phyloP scores from a whole-genome alignment of 495 filamentous ascomycete species.

The Tetracladium marchalianum region DNA sequence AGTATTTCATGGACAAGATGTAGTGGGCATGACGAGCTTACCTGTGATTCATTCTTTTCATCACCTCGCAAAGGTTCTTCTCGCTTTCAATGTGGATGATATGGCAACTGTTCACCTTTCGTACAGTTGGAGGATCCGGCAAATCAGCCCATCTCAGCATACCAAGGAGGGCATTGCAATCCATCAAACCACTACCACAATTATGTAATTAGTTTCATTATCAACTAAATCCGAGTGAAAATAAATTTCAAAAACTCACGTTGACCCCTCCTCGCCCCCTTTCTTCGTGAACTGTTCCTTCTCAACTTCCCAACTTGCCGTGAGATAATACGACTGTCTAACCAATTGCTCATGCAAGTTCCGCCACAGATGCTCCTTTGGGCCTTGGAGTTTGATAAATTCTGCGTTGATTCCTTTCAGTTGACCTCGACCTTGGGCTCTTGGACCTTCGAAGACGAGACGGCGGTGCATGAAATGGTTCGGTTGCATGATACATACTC shows the following conservation, averaged over 20 bases:
- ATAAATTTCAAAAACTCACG: not conserved
- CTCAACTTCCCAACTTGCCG: conserved; percentile 11
- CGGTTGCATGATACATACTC: conserved; percentile 16
- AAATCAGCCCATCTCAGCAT: conserved; percentile 14
- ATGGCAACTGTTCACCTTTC: conserved; percentile 13
- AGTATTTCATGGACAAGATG: not conserved
- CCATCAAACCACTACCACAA: not conserved
- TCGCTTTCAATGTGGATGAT: conserved; percentile 14
- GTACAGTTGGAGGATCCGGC: conserved; percentile 11
- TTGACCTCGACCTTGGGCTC: not conserved
- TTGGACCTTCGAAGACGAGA: conserved; percentile 13
- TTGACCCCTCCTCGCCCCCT: not conserved
- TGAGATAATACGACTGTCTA: conserved; percentile 15
- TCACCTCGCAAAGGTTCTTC: conserved; percentile 3
- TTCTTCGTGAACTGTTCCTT: conserved; percentile 5
- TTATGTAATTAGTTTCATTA: not conserved
- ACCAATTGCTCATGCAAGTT: conserved; percentile 8
- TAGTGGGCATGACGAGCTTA: not conserved
- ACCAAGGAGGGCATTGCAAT: conserved; percentile 10
- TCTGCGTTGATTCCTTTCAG: conserved; percentile 7
- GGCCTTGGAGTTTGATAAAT: conserved; percentile 3
- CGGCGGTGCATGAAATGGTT: conserved; percentile 5
- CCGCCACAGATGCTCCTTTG: conserved; percentile 6
- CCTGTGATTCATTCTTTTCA: conserved; percentile 9
- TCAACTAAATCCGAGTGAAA: not conserved